A percentile compares a stretch with the other conserved stretches of the same genome.
Evolutionary conservation across 179 eudicot genomes (phyloP).

Genomic region (Silene vulgaris): DNA sequence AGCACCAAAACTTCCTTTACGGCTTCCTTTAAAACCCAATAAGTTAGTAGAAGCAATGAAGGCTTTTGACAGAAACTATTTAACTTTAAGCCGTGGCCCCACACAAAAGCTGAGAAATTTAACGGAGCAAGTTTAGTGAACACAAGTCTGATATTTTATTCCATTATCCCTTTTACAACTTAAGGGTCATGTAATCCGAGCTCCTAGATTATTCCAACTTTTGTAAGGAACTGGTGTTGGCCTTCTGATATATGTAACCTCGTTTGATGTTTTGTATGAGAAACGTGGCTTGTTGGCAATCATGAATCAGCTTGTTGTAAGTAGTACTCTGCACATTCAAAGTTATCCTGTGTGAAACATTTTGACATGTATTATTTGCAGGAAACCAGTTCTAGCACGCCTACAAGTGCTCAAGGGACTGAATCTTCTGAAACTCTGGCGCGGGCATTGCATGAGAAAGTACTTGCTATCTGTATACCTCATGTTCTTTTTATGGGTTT

Average conservation of each 20-base stretch:
- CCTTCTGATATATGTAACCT: background rate
- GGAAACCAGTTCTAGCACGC: conserved; percentile 31
- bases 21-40: no score
- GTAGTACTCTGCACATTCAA: background rate
- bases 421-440: conserved; percentile 68
- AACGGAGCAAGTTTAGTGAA: background rate
- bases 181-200: background rate
- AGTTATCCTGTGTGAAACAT: conserved; percentile 13
- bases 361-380: conserved; percentile 23
- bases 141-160: background rate
- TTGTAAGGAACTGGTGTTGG: background rate
- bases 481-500: conserved; percentile 1
- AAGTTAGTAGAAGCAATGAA: background rate
- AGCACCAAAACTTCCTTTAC: no score
- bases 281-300: background rate
- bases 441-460: conserved; percentile 91
- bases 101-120: background rate
- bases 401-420: conserved; percentile 31
- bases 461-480: conserved; percentile 24
- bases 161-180: background rate
- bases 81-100: background rate
- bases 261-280: conserved; percentile 1
- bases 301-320: conserved; percentile 11
- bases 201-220: background rate
- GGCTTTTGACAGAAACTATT: background rate